Percentiles rank a stretch among this genome's conserved stretches.
These are phyloP conservation scores for Boletus sp. DNA, from an alignment of 1,284 basidiomycete species.

Conservation along the genomic window DNA sequence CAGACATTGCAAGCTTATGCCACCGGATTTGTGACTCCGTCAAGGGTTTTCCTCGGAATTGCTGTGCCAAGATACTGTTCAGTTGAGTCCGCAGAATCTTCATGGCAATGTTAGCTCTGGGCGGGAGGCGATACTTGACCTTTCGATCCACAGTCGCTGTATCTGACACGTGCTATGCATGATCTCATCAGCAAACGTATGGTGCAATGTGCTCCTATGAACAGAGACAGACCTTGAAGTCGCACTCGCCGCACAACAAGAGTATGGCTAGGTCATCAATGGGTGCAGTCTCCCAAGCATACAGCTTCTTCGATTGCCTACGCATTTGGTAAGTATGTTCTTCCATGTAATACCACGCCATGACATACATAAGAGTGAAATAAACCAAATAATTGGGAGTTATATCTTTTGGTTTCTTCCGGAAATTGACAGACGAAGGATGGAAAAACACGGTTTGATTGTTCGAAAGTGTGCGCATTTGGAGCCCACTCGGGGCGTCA, in stretches of 20 bases:
- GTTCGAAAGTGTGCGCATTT: conserved; percentile 84
- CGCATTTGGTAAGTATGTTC: conserved; percentile 13
- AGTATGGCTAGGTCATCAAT: conserved; percentile 83
- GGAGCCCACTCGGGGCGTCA: conserved; percentile 52
- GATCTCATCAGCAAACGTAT: conserved; percentile 8
- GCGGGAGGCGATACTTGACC: conserved; percentile 67
- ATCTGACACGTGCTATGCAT: conserved; percentile 62
- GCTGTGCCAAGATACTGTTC: conserved; percentile 56
- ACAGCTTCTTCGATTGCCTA: conserved; percentile 90
- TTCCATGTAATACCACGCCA: neutral
- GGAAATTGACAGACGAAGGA: conserved; percentile 89
- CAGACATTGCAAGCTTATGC: conserved; percentile 66
- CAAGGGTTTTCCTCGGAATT: conserved; percentile 61
- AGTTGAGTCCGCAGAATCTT: conserved; percentile 76
- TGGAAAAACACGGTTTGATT: conserved; percentile 84
- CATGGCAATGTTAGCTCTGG: conserved; percentile 77
- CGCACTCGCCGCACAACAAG: conserved; percentile 87
- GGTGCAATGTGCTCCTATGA: neutral
- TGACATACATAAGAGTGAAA: conserved; percentile 82
- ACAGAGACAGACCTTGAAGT: conserved; percentile 68
- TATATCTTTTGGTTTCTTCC: conserved; percentile 62
- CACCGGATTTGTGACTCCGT: conserved; percentile 59
- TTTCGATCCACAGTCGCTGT: conserved; percentile 83
- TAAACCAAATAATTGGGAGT: conserved; percentile 76
- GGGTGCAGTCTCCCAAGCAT: conserved; percentile 95